Percentiles rank a stretch among this genome's conserved stretches.
Evolutionary conservation across 23 red algal species (phyloP).

Genomic region (Rhodosorus marinus): DNA sequence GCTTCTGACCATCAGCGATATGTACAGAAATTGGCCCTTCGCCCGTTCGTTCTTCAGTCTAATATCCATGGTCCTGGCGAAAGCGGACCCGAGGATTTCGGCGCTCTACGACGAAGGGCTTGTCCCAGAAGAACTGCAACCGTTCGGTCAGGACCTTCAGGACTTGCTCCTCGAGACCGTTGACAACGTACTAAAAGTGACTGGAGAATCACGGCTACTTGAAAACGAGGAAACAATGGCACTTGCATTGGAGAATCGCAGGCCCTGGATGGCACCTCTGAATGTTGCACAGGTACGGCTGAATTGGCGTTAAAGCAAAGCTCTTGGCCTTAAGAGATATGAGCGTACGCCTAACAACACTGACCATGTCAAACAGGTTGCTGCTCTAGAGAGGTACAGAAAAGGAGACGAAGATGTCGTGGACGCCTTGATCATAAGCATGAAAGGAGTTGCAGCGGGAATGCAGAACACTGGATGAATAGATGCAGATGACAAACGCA

Average conservation of each 20-base stretch:
- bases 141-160: slow-evolving; percentile 54
- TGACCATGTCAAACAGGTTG: no score
- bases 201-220: slow-evolving; percentile 63
- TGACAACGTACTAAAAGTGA: slow-evolving; percentile 39
- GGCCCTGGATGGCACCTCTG: slow-evolving; percentile 85
- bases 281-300: slow-evolving; percentile 83
- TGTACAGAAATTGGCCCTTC: slow-evolving; percentile 96
- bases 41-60: slow-evolving; percentile 89
- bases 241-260: slow-evolving; percentile 65
- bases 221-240: slow-evolving; percentile 86
- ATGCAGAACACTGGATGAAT: slow-evolving; percentile 88
- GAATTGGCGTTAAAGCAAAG: slow-evolving; percentile 43
- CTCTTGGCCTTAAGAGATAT: slow-evolving; percentile 8
- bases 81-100: slow-evolving; percentile 80
- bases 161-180: slow-evolving; percentile 62
- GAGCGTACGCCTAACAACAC: no score
- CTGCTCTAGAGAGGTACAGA: no score
- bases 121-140: slow-evolving; percentile 40
- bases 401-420: slow-evolving; percentile 14
- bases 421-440: slow-evolving; percentile 77
- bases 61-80: slow-evolving; percentile 94
- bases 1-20: no score
- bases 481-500: neutral
- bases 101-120: slow-evolving; percentile 77
- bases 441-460: slow-evolving; percentile 73